phyloP scores from a whole-genome alignment of 768 basidiomycete species.

The Asterophora lycoperdoides region DNA sequence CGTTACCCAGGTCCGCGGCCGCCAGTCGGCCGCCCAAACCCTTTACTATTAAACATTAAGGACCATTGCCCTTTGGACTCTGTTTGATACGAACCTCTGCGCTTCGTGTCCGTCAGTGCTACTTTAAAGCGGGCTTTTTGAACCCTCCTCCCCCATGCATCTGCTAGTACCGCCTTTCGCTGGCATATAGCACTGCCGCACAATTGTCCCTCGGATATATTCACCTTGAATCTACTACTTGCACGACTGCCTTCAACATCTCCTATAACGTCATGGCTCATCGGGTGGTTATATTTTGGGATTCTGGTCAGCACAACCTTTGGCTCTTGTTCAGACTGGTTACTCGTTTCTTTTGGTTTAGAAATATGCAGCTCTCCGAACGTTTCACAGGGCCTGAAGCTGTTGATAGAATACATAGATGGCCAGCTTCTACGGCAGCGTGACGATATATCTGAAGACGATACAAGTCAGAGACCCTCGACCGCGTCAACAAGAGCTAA shows the following conservation, averaged over 20 bases:
- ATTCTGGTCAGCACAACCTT: conserved; percentile 21
- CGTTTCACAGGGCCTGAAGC: conserved; percentile 24
- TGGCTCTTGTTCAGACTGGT: neutral
- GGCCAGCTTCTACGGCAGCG: conserved; percentile 24
- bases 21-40: neutral
- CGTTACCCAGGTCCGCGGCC: too few species aligned
- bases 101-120: conserved; percentile 4
- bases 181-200: too few species aligned
- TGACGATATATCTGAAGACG: conserved; percentile 19
- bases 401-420: conserved; percentile 25
- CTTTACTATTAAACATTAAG: neutral
- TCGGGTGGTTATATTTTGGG: conserved; percentile 22
- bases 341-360: conserved; percentile 6
- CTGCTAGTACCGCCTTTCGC: too few species aligned
- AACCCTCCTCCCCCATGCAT: neutral
- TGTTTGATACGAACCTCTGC: too few species aligned
- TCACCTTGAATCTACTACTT: too few species aligned
- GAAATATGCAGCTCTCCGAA: conserved; percentile 28
- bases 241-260: neutral
- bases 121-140: neutral
- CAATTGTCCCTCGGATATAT: too few species aligned
- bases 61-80: too few species aligned
- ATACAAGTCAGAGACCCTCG: neutral
- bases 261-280: too few species aligned
- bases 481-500: conserved; percentile 1